Conservation (phyloP, 2,329 filamentous ascomycete genomes). For the Ophiostoma fasciatum region DNA sequence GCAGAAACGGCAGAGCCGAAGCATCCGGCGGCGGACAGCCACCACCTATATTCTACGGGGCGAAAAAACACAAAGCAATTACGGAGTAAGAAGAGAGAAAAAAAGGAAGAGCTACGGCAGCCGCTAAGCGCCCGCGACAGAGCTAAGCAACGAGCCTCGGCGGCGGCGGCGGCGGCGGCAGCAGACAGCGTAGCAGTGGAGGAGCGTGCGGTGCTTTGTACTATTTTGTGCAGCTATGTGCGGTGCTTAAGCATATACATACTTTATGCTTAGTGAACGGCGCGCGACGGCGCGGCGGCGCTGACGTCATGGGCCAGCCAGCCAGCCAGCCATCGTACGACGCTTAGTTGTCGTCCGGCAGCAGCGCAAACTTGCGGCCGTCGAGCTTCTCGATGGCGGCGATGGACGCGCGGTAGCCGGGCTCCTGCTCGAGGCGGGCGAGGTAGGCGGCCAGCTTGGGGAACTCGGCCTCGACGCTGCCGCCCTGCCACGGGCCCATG, state of each 20-base stretch:
- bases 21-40: neutral
- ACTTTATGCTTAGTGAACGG: no score
- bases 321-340: neutral
- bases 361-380: conserved; percentile 19
- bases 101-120: neutral
- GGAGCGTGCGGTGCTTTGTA: no score
- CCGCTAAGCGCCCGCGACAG: neutral
- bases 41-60: no score
- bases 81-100: no score
- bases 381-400: conserved; percentile 36
- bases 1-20: neutral
- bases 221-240: no score
- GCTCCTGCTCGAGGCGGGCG: conserved; percentile 27
- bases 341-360: neutral
- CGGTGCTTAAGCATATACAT: no score
- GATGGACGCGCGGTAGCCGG: conserved; percentile 32
- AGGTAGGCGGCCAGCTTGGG: conserved; percentile 34
- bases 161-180: neutral
- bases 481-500: conserved; percentile 24
- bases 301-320: no score
- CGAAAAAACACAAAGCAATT: no score
- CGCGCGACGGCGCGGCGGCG: no score
- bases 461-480: conserved; percentile 15
- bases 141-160: neutral
- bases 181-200: no score